Percentiles rank a stretch among this genome's conserved stretches.
Evolutionary conservation across 257 asterid genomes (phyloP).

Genomic region (Fraxinus anomala): DNA sequence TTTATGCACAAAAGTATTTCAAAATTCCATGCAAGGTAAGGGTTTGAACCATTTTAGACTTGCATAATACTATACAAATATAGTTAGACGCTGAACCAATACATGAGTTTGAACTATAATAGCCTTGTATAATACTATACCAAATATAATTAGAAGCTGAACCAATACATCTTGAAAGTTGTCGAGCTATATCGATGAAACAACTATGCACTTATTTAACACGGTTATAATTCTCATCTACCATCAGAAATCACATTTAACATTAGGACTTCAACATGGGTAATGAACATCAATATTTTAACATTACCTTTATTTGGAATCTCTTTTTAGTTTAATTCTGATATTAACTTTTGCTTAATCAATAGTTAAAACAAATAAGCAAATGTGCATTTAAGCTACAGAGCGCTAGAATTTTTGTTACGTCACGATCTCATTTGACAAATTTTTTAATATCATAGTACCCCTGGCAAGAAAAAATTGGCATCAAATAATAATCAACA

Average conservation of each 20-base stretch:
- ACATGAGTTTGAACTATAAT: neutral
- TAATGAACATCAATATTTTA: neutral
- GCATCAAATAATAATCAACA: neutral
- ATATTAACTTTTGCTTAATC: conserved; percentile 9
- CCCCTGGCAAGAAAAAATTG: neutral
- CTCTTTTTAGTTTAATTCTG: neutral
- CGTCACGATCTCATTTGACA: neutral
- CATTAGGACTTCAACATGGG: conserved; percentile 14
- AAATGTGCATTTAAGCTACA: neutral
- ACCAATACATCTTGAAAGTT: conserved; percentile 12
- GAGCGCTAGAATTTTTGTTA: neutral
- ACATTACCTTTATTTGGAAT: neutral
- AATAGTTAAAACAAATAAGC: conserved; percentile 6
- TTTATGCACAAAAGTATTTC: neutral
- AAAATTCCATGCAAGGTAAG: neutral
- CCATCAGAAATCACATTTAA: neutral
- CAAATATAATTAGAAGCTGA: conserved; percentile 1
- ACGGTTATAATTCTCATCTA: neutral
- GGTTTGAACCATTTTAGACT: neutral
- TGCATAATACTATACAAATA: neutral
- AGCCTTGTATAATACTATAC: neutral
- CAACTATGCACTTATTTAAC: conserved; percentile 7
- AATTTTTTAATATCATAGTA: neutral
- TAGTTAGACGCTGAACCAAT: conserved; percentile 10
- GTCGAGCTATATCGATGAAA: neutral